Percentiles rank a stretch among this genome's conserved stretches.
phyloP scores from a whole-genome alignment of 129 eudicot genomes.

The Chrysanthemum lavandulifolium region DNA sequence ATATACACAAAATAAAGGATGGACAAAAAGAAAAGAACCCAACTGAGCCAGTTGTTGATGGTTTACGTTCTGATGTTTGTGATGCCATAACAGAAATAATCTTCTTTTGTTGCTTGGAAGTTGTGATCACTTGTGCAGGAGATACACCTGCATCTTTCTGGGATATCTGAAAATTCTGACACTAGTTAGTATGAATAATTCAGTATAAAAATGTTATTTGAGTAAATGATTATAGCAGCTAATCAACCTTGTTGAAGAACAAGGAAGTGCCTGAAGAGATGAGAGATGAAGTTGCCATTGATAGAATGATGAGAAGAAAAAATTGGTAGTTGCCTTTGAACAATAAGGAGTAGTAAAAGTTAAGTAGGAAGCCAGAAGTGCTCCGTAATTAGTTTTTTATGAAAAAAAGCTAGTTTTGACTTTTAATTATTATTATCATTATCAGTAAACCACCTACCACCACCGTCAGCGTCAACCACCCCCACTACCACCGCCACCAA shows the following conservation, averaged over 20 bases:
- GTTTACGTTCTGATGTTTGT: conserved; percentile 53
- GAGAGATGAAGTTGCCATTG: conserved; percentile 6
- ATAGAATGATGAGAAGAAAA: no score
- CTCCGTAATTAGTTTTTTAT: no score
- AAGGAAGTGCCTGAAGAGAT: conserved; percentile 11
- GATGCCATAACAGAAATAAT: conserved; percentile 66
- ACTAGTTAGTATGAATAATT: not conserved
- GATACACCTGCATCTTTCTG: conserved; percentile 60
- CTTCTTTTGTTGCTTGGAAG: conserved; percentile 34
- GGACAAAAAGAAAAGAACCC: conserved; percentile 25
- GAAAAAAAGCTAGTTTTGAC: no score
- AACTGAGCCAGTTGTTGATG: conserved; percentile 76
- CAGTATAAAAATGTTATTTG: not conserved
- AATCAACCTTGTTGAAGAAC: conserved; percentile 12
- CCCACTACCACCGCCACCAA: no score
- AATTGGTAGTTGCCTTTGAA: no score
- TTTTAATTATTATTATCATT: no score
- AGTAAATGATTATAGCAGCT: not conserved
- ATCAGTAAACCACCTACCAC: no score
- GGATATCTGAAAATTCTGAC: conserved; percentile 6
- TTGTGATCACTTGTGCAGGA: conserved; percentile 24
- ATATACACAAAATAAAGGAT: not conserved
- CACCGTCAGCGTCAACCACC: no score
- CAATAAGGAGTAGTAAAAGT: no score
- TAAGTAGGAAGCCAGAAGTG: no score